Percentiles rank a stretch among this genome's conserved stretches.
Evolutionary conservation across 495 filamentous ascomycete genomes (phyloP).

Genomic region (Tuber calosporum): DNA sequence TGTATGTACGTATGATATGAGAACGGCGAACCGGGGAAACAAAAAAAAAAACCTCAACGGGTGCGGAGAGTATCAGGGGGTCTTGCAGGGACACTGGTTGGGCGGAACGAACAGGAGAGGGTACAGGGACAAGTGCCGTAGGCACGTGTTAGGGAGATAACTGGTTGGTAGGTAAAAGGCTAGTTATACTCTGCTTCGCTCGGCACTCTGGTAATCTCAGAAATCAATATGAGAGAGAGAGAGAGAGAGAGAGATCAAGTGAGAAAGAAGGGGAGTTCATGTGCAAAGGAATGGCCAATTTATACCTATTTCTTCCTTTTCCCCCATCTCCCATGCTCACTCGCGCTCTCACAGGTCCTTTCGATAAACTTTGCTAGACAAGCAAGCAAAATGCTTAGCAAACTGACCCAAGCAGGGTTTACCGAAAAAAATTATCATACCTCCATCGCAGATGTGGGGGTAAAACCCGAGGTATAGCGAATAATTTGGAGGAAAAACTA

Average conservation of each 20-base stretch:
- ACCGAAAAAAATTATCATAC: neutral
- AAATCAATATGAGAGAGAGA: neutral
- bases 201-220: neutral
- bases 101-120: neutral
- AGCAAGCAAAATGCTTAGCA: neutral
- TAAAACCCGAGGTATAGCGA: neutral
- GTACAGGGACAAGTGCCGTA: neutral
- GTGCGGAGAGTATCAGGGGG: neutral
- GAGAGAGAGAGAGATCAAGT: neutral
- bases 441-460: neutral
- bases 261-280: neutral
- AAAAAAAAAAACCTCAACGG: neutral
- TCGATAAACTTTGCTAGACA: neutral
- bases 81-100: neutral
- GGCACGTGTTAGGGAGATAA: neutral
- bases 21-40: neutral
- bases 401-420: neutral
- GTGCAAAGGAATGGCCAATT: neutral
- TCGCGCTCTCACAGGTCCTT: neutral
- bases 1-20: neutral
- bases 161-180: too few relatives aligned
- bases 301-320: neutral
- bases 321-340: neutral
- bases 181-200: neutral
- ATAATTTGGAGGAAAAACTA: neutral